phyloP scores from a whole-genome alignment of 108 stramenopile species.

The Nitzschia inconspicua region DNA sequence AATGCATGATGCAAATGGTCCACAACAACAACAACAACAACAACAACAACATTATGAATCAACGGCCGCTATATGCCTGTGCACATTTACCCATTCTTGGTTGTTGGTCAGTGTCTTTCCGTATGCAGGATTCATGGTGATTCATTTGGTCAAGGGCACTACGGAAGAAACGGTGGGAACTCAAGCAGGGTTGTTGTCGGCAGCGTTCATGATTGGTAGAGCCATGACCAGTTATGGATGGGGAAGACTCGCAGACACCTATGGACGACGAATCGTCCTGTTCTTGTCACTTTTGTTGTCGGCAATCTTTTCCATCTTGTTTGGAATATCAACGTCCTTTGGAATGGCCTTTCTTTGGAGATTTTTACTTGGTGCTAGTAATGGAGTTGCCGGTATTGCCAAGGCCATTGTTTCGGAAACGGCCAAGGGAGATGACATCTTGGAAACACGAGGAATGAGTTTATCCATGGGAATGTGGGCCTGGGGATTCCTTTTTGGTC shows the following conservation, averaged over 20 bases:
- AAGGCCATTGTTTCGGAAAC: slow-evolving; percentile 57
- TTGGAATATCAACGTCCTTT: slow-evolving; percentile 52
- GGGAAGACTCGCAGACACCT: slow-evolving; percentile 55
- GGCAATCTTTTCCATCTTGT: slow-evolving; percentile 44
- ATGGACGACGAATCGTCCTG: slow-evolving; percentile 57
- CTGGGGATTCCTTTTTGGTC: slow-evolving; percentile 44
- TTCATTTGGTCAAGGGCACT: slow-evolving; percentile 28
- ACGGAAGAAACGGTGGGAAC: slow-evolving; percentile 50
- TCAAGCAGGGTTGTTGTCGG: slow-evolving; percentile 60
- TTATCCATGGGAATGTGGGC: slow-evolving; percentile 19
- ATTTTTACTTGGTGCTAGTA: slow-evolving; percentile 42
- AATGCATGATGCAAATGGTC: no score
- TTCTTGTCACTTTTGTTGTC: slow-evolving; percentile 32
- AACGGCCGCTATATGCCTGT: background rate
- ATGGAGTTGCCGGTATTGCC: slow-evolving; percentile 47
- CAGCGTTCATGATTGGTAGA: slow-evolving; percentile 69
- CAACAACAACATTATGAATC: background rate
- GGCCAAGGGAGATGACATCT: slow-evolving; percentile 29
- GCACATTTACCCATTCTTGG: slow-evolving; percentile 24
- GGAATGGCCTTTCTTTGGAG: slow-evolving; percentile 38
- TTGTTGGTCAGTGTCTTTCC: slow-evolving; percentile 62
- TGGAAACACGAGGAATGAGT: slow-evolving; percentile 38
- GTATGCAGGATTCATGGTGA: slow-evolving; percentile 61
- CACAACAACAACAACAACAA: no score
- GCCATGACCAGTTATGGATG: slow-evolving; percentile 44